Evolutionary conservation across 1,284 basidiomycete species (phyloP), one percentile per base, ranked within the genome.

Genomic region (Exobasidium rhododendri): DNA sequence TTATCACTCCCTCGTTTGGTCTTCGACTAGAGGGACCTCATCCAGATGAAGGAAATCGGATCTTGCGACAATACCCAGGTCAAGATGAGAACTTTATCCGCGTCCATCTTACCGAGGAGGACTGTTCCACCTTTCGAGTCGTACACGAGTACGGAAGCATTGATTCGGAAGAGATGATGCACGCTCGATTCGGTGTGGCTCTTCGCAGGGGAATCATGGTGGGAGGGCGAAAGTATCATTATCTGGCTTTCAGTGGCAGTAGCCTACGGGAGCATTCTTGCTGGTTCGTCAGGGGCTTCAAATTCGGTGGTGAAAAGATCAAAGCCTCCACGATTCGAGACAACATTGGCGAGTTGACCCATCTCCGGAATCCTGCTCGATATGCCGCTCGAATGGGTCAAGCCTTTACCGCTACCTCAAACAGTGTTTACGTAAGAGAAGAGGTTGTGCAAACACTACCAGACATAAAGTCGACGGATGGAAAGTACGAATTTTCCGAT

Each of bases 381-480:
- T 90, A 86, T 74, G 89, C 89, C 10, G 90, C 90, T 14, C 84
- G 90, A 31, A 82, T 92, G 68, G 88, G 88, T 5, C 90, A 91
- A 79, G 89, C 89, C 0, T 91, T 91, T 72, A 89, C 88, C 0
- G 87, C 87, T 0, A 91, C 90, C 1, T 86, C 89, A 71, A 85
- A 86, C 0, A 88, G 88, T 0, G 84, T 90, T 28, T 77, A 78
- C 17, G 85, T 91, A 49, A 43, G 35, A 4, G 2, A 14, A n/a
- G 14, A 66, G 0, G 88, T 89, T 73, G 85, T 88, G 69, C 26
- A 71, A 40, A 73, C 45, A 17, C 58, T 30, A 22, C 32, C 31
- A 5, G 52, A 55, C 14, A 4, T 55, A 24, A 26, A 58, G 57
- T 62, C 66, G 49, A 4, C 14, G 28, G 47, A 50, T 50, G 84